phyloP scores from a whole-genome alignment of 1,284 basidiomycete genomes.

The Fomitopsis pinicola region DNA sequence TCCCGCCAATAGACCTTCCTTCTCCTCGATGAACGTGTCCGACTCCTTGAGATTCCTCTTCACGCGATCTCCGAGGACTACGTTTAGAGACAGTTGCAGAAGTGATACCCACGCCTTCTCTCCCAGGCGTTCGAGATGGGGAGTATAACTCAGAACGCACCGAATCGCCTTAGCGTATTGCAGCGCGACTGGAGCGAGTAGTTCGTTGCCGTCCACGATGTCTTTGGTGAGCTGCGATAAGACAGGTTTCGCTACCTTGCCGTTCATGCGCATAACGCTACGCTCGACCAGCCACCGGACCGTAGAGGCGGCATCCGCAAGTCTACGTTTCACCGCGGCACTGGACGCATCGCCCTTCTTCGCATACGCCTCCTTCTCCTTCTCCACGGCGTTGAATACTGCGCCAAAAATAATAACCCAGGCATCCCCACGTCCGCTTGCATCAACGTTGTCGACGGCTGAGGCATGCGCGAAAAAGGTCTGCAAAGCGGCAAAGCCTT shows the following conservation, averaged over 20 bases:
- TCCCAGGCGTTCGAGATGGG: slow-evolving; percentile 79
- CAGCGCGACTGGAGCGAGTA: slow-evolving; percentile 66
- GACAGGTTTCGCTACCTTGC: slow-evolving; percentile 49
- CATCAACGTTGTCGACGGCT: slow-evolving; percentile 51
- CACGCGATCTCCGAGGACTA: slow-evolving; percentile 64
- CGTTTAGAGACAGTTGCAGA: slow-evolving; percentile 73
- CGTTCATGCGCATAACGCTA: slow-evolving; percentile 49
- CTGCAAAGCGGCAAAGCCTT: slow-evolving; percentile 57
- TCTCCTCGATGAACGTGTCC: slow-evolving; percentile 25
- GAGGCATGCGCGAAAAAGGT: slow-evolving; percentile 55
- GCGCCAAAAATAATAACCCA: slow-evolving; percentile 77
- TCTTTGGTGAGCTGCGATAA: slow-evolving; percentile 66
- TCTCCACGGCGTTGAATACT: slow-evolving; percentile 61
- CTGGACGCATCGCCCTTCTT: slow-evolving; percentile 35
- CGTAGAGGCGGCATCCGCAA: slow-evolving; percentile 58
- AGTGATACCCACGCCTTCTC: slow-evolving; percentile 63
- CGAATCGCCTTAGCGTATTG: slow-evolving; percentile 82
- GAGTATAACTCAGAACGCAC: slow-evolving; percentile 54
- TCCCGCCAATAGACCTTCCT: slow-evolving; percentile 12
- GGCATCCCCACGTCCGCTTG: slow-evolving; percentile 38
- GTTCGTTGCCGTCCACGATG: slow-evolving; percentile 49
- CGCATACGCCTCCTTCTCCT: slow-evolving; percentile 53
- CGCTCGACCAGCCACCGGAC: slow-evolving; percentile 71
- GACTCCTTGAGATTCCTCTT: slow-evolving; percentile 33
- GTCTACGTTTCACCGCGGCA: slow-evolving; percentile 47